Base-by-base conservation (phyloP, 257 asterid species). In the Primulina eburnea region DNA sequence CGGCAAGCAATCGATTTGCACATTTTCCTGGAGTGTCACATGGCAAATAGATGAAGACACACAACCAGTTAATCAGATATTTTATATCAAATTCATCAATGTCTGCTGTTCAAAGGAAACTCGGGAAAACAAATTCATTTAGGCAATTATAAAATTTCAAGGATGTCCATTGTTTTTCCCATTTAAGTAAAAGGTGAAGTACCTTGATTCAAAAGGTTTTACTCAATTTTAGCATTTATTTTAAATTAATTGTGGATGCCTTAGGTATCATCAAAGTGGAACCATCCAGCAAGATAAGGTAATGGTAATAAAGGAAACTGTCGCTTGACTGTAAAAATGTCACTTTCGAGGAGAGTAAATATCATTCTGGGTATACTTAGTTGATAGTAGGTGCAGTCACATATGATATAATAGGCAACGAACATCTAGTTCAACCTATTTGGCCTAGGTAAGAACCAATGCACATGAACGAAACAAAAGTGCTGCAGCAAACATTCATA, bases 1-100 rank as follows among this genome's bases (percentile, higher is more conserved):
- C 67, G 9, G 89, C 88, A 70, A 93, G 98, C 84, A 90, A 78
- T 18, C 90, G 82, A 68, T 93, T 93, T 29, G 98, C 98, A 83
- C 98, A 93, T 88, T 93, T 93, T 67, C 98, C 98, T 92, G 95
- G 79, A 70, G 69, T 33, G 52, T 47, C 43, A 63, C 33, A 77
- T 71, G 74, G 68, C 61, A 38, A 70, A 20, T 7, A 8, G 29
- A 35, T 68, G 55, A 56, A 20, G 26, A 35, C 7, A 34, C 7
- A 50, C 9, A 58, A 69, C n/a, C 59, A 35, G 21, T n/a, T 68
- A 47, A 52, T 56, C 14, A 52, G 16, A 33, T 26, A 4, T 33
- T 56, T 33, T 21, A 56, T 6, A 18, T 33, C 24, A 34, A 57
- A 55, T 11, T 18, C 24, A 20, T 68, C 64, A 68, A 16, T 21